A percentile compares a stretch with the other conserved stretches of the same genome.
Conservation (phyloP, 2,329 filamentous ascomycete genomes). For the Neonectria neomacrospora region DNA sequence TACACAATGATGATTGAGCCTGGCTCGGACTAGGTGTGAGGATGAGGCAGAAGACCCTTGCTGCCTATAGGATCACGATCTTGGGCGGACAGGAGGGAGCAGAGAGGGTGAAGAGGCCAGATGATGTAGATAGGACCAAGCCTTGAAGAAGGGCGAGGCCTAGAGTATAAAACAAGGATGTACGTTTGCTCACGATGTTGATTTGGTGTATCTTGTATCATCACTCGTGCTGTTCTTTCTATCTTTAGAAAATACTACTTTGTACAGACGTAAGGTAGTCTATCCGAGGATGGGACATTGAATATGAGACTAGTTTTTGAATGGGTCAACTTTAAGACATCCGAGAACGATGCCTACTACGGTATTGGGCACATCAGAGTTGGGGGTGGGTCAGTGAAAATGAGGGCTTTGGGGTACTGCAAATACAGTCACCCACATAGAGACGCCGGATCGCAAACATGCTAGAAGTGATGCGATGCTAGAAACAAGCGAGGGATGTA, state of each 20-base stretch:
- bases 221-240: neutral
- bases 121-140: conserved; percentile 21
- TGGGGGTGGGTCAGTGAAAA: neutral
- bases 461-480: neutral
- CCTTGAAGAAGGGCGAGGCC: conserved; percentile 9
- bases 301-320: neutral
- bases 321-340: neutral
- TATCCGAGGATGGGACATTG: neutral
- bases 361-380: neutral
- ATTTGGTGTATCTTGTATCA: neutral
- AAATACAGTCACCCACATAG: neutral
- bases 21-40: neutral
- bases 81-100: neutral
- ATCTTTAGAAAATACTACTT: neutral
- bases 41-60: neutral
- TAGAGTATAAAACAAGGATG: conserved; percentile 23
- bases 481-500: neutral
- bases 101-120: conserved; percentile 7
- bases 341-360: neutral
- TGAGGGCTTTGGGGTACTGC: neutral
- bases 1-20: conserved; percentile 10
- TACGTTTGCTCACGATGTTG: conserved; percentile 12
- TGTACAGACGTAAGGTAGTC: neutral
- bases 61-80: conserved; percentile 4
- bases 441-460: neutral